Base-by-base conservation (phyloP, 2,329 filamentous ascomycete species). In the Chrysoporthe cubensis region DNA sequence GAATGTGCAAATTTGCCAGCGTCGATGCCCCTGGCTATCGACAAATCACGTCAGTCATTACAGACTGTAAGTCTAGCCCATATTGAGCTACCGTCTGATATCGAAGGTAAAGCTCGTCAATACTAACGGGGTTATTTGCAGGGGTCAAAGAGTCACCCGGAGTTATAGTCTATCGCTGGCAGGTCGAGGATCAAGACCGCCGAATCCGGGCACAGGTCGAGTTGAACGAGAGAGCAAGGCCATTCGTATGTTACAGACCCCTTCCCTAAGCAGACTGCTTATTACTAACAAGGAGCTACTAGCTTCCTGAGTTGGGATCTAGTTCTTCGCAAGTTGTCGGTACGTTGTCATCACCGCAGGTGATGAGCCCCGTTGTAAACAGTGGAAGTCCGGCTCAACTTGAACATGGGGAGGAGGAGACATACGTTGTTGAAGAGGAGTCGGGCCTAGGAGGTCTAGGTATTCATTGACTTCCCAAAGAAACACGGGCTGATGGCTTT, bases 1-100 rank as follows among this genome's bases (percentile, higher is more conserved):
- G 84, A 56, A 92, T 93, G 88, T 91, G 89, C 81, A 92, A 92
- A 74, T 93, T 92, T 69, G 84, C 87, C 32, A 85, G 84, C 70
- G 82, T 84, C 61, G 86, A 82, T 69, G 85, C 91, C 0, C 89
- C 91, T 0, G 91, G 91, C 0, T 94, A 89, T 74, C 76, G 81
- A 5, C 84, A 80, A 13, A 76, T 88, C 16, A 80, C 83, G 2
- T 82, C 79, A 1, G 80, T 84, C 14, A 79, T 88, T 9, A 77
- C 79, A 3, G 80, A 85, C 58, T 88, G 63, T 65, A 21, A 59
- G 63, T 52, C 42, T 8, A 32, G 21, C 44, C 43, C 32, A 3
- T 18, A 7, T 34, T 57, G 7, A n/a, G 7, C n/a, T 37, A 2
- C 13, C 26, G 21, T 32, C 6, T 32, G 2, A 3, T 8, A 32